Evolutionary conservation across 176 grass and related monocot genomes (phyloP).

Genomic region (Pontederia paniculata): DNA sequence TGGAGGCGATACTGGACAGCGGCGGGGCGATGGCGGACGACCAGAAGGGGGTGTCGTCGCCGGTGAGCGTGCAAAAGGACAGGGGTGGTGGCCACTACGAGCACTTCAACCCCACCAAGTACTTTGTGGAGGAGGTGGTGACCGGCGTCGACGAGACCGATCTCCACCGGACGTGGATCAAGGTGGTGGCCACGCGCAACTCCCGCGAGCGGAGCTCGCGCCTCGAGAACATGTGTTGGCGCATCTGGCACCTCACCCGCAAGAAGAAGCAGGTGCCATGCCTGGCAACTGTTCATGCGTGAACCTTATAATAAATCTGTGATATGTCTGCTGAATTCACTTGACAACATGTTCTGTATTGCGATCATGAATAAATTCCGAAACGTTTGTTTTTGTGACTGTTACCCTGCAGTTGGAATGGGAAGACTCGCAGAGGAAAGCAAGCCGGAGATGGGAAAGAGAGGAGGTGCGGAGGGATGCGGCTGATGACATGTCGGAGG

Average conservation of each 20-base stretch:
- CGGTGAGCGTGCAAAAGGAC: slow-evolving; percentile 22
- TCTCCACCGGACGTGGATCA: slow-evolving; percentile 63
- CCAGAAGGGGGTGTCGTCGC: slow-evolving; percentile 40
- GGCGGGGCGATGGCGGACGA: slow-evolving; percentile 11
- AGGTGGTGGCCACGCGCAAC: slow-evolving; percentile 52
- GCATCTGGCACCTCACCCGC: slow-evolving; percentile 81
- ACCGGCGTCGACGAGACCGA: slow-evolving; percentile 66
- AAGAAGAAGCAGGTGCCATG: slow-evolving; percentile 67
- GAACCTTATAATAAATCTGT: background rate
- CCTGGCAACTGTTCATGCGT: background rate
- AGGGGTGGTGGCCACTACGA: slow-evolving; percentile 22
- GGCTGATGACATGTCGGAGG: slow-evolving; percentile 45
- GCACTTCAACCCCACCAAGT: slow-evolving; percentile 60
- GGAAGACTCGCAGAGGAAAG: slow-evolving; percentile 35
- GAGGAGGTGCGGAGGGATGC: slow-evolving; percentile 46
- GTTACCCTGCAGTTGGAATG: slow-evolving; percentile 42
- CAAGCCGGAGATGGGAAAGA: slow-evolving; percentile 33
- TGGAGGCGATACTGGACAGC: slow-evolving; percentile 25
- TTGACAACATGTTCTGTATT: too few relatives aligned
- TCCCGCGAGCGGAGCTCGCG: slow-evolving; percentile 49
- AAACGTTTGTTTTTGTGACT: background rate
- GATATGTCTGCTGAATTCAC: background rate
- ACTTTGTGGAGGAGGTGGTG: slow-evolving; percentile 86
- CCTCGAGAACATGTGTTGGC: slow-evolving; percentile 85
- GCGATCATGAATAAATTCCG: background rate